Evolutionary conservation across 2,329 filamentous ascomycete species (phyloP), one percentile per base, ranked within the genome.

Genomic region (Lachnellula suecica): DNA sequence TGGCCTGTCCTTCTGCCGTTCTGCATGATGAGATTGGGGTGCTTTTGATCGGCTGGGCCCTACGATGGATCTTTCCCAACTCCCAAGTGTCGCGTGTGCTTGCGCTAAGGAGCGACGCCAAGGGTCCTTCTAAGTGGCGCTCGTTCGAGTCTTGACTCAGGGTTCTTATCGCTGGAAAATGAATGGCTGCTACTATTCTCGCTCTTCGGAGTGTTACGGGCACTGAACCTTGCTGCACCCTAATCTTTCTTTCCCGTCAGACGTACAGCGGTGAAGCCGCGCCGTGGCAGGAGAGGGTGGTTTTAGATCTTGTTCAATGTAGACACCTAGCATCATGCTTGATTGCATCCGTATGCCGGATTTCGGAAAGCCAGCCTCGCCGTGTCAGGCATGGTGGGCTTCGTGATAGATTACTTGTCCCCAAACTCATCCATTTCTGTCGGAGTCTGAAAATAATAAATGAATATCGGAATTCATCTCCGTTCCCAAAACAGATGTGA

Each of bases 101-200:
- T 13, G 11, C 31, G 31, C 31, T 34, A 34, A 34, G 29, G 29
- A 5, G 4, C 6, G 1, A n/a, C 13, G 17, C 31, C 31, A 35
- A 13, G 17, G 13, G 17, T n/a, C 17, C 15, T 8, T n/a, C 15
- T 7, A 2, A 2, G 15, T 35, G 13, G 31, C n/a, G 20, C 11
- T 20, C 37, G 40, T 35, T 31, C 31, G 44, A 40, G 35, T 47
- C n/a, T 20, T 17, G 8, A 13, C 50, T 44, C 54, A 23, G 53
- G 49, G 49, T 44, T 52, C 54, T 59, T 59, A 59, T 59, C 57
- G 57, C 31, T 10, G 42, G 4, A 11, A 42, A 15, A 20, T 55
- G 50, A 57, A 42, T 49, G 52, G 57, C 20, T 58, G 19, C 34
- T 57, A 47, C 49, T 54, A 54, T 42, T 47, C 3, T 11, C 5